Evolutionary conservation across 257 asterid genomes (phyloP).

Genomic region (Thymus quinquecostatus): DNA sequence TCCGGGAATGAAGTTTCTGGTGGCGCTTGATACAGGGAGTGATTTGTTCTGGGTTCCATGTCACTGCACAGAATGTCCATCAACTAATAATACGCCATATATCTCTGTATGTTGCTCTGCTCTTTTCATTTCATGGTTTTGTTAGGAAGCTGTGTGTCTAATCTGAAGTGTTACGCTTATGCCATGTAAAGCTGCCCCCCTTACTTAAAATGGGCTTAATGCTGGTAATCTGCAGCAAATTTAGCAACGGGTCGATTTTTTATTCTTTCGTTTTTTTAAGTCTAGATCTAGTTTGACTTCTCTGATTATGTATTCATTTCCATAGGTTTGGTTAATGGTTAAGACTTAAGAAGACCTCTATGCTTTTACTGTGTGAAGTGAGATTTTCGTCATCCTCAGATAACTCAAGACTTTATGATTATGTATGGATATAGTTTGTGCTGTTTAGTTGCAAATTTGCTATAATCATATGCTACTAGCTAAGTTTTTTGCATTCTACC

Average conservation of each 20-base stretch:
- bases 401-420: conserved; percentile 1
- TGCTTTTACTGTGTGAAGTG: background rate
- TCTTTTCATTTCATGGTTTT: background rate
- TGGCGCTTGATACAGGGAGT: conserved; percentile 95
- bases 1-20: conserved; percentile 79
- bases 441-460: background rate
- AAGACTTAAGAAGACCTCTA: background rate
- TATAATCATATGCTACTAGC: background rate
- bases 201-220: conserved; percentile 1
- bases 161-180: conserved; percentile 3
- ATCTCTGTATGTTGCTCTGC: conserved; percentile 47
- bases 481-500: conserved; percentile 9
- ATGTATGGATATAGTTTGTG: background rate
- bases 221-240: conserved; percentile 8
- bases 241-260: conserved; percentile 4
- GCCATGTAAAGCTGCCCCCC: background rate
- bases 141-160: background rate
- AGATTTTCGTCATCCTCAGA: background rate
- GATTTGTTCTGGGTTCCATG: conserved; percentile 92
- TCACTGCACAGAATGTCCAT: conserved; percentile 60
- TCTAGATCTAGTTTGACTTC: background rate
- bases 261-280: background rate
- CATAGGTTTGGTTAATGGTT: conserved; percentile 2
- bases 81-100: conserved; percentile 53
- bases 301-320: background rate